Evolutionary conservation across 2,329 filamentous ascomycete genomes (phyloP).

Genomic region (Trichophyton mentagrophytes): DNA sequence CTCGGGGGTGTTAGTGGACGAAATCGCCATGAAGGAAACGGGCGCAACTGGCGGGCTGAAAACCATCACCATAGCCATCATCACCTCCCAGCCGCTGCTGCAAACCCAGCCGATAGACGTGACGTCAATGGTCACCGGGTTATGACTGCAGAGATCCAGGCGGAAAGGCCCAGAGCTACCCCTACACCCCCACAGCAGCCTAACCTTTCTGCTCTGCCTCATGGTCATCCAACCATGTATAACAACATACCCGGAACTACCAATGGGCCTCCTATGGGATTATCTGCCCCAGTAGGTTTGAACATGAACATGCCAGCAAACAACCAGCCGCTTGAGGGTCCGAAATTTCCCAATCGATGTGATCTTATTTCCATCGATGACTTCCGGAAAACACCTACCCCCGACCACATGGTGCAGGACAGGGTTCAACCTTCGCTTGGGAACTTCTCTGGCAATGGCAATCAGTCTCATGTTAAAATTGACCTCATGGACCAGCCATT

Average conservation of each 20-base stretch:
- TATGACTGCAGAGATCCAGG: background rate
- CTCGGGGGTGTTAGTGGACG: background rate
- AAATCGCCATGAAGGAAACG: conserved; percentile 3
- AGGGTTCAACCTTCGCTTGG: background rate
- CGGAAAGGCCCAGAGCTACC: background rate
- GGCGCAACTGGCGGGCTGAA: background rate
- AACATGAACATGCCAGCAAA: background rate
- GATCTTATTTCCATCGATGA: conserved; percentile 3
- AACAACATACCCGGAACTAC: background rate
- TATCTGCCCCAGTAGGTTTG: background rate
- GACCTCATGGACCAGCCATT: background rate
- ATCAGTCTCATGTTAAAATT: background rate
- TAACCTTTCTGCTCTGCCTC: background rate
- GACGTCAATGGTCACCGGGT: background rate
- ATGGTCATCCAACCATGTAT: background rate
- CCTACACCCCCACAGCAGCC: background rate
- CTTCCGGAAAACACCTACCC: background rate
- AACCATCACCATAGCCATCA: background rate
- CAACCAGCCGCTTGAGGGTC: background rate
- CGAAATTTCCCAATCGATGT: background rate
- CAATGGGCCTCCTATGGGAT: background rate
- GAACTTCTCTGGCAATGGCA: background rate
- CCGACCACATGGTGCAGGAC: background rate
- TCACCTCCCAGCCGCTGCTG: background rate
- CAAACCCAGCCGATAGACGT: background rate